These are phyloP conservation scores for Clonostachys rosea DNA, from an alignment of 2,329 filamentous ascomycete genomes.

Conservation along the genomic window DNA sequence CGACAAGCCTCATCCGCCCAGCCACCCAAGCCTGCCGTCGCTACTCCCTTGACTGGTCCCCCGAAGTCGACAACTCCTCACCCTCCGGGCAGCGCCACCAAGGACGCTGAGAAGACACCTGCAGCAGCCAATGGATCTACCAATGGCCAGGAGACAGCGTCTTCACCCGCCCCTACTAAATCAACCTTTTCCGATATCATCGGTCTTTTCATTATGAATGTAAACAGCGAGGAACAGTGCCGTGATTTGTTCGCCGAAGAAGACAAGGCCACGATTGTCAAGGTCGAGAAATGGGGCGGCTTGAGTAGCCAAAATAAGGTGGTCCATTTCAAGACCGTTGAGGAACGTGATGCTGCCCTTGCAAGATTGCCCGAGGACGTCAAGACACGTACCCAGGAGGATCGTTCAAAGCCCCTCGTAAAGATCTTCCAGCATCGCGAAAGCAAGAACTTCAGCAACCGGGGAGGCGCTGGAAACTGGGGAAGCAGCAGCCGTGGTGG, in stretches of 20 bases:
- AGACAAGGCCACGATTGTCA: slow-evolving; percentile 74
- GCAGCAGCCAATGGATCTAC: slow-evolving; percentile 48
- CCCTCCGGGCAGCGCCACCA: slow-evolving; percentile 36
- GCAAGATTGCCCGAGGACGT: slow-evolving; percentile 69
- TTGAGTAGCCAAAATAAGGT: slow-evolving; percentile 62
- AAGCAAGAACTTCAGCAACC: slow-evolving; percentile 46
- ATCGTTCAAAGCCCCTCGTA: slow-evolving; percentile 74
- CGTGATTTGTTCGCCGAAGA: slow-evolving; percentile 79
- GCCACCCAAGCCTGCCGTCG: slow-evolving; percentile 33
- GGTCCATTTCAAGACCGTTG: slow-evolving; percentile 73
- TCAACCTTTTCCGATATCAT: slow-evolving; percentile 63
- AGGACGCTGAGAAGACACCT: slow-evolving; percentile 52
- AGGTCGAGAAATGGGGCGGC: slow-evolving; percentile 73
- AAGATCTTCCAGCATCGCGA: slow-evolving; percentile 76
- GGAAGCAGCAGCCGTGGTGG: slow-evolving; percentile 62
- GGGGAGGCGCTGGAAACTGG: slow-evolving; percentile 65
- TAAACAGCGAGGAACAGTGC: slow-evolving; percentile 77
- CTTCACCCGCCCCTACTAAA: slow-evolving; percentile 57
- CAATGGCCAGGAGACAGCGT: slow-evolving; percentile 43
- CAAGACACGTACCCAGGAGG: slow-evolving; percentile 67
- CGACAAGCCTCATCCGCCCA: slow-evolving; percentile 31
- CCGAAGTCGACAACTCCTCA: slow-evolving; percentile 41
- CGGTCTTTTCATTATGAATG: slow-evolving; percentile 86
- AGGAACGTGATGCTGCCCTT: slow-evolving; percentile 79
- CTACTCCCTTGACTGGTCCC: slow-evolving; percentile 24